Conservation (phyloP, 2,329 filamentous ascomycete species). For the Penicillium frequentans region DNA sequence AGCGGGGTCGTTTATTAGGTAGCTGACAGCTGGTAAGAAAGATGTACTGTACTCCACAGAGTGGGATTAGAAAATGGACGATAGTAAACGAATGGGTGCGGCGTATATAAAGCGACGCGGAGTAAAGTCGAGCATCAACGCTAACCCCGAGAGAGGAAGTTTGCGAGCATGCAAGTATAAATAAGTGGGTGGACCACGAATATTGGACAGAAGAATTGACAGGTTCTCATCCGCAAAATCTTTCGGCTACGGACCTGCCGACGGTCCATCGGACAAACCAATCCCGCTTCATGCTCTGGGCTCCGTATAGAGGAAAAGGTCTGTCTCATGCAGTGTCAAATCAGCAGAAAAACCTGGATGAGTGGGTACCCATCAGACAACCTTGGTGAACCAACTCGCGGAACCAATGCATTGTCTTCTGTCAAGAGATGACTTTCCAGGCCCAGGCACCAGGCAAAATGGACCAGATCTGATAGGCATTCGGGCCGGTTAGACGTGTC, state of each 20-base stretch:
- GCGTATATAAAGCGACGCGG: neutral
- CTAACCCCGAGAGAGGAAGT: neutral
- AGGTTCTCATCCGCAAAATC: neutral
- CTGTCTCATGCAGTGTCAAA: neutral
- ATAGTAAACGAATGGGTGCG: neutral
- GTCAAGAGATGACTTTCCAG: constrained; percentile 7
- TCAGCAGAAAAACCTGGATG: neutral
- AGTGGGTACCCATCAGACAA: neutral
- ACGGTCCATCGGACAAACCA: constrained; percentile 2
- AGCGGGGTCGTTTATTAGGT: neutral
- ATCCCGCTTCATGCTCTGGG: constrained; percentile 1
- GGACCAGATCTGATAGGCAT: constrained; percentile 12
- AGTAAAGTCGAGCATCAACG: constrained; percentile 1
- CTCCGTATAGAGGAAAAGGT: neutral
- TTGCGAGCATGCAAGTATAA: neutral
- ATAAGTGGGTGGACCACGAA: neutral
- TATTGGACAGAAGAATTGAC: neutral
- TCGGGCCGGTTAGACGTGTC: constrained; percentile 11
- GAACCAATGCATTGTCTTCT: neutral
- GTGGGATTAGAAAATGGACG: neutral
- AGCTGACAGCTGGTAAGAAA: neutral
- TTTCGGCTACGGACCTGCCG: neutral
- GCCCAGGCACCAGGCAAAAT: constrained; percentile 1
- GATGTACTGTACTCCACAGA: neutral
- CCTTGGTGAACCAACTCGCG: neutral